Evolutionary conservation across 2,329 filamentous ascomycete species (phyloP).

Genomic region (Penicillium sp.): DNA sequence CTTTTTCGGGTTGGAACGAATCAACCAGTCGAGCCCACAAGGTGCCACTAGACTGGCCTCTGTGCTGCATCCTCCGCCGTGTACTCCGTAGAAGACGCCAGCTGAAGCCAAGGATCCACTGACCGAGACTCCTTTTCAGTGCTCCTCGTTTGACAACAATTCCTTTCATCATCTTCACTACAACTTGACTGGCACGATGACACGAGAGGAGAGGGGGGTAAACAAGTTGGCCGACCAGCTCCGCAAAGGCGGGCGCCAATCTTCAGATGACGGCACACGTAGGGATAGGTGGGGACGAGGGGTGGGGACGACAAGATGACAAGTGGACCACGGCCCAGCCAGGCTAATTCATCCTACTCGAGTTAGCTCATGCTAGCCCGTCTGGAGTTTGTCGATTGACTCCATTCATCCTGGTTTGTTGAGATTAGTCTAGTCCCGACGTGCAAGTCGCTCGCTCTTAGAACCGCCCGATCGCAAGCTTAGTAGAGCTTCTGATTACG

Average conservation of each 20-base stretch:
- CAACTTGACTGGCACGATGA: background rate
- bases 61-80: background rate
- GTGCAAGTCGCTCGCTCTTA: background rate
- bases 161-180: background rate
- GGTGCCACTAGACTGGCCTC: background rate
- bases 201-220: slow-evolving; percentile 7
- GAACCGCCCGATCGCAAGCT: background rate
- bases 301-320: slow-evolving; percentile 1
- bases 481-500: slow-evolving; percentile 8
- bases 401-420: background rate
- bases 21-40: background rate
- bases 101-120: background rate
- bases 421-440: background rate
- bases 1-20: background rate
- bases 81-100: background rate
- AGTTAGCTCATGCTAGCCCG: slow-evolving; percentile 5
- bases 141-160: background rate
- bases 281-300: slow-evolving; percentile 4
- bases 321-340: slow-evolving; percentile 15
- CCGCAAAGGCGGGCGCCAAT: slow-evolving; percentile 8
- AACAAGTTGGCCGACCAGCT: background rate
- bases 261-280: slow-evolving; percentile 21
- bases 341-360: background rate
- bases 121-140: background rate
- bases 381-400: background rate